Conservation (phyloP, 2,329 filamentous ascomycete species). For the Ophiostoma montium region DNA sequence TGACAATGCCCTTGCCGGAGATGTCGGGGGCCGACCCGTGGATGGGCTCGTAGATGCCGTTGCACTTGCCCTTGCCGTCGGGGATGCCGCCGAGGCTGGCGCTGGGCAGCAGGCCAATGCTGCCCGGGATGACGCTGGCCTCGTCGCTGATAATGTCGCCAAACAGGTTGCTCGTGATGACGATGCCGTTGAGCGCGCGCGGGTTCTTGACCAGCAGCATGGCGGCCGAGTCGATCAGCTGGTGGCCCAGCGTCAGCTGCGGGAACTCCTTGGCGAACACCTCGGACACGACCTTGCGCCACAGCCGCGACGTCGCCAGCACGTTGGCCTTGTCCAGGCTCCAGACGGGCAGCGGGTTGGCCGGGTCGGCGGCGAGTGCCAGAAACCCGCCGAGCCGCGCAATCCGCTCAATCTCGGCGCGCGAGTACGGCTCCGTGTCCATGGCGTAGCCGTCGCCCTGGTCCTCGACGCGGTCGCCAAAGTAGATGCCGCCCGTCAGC, state of each 20-base stretch:
- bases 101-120: constrained; percentile 74
- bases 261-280: constrained; percentile 83
- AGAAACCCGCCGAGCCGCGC: constrained; percentile 69
- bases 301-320: constrained; percentile 75
- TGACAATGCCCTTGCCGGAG: constrained; percentile 79
- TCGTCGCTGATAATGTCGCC: constrained; percentile 95
- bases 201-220: constrained; percentile 98
- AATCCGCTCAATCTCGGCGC: constrained; percentile 76
- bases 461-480: constrained; percentile 73
- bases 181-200: constrained; percentile 69
- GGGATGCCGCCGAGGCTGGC: constrained; percentile 78
- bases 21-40: constrained; percentile 93
- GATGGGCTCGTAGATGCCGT: constrained; percentile 96
- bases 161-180: constrained; percentile 88
- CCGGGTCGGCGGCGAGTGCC: constrained; percentile 58
- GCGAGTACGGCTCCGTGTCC: constrained; percentile 80
- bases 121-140: constrained; percentile 85
- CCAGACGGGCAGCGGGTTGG: constrained; percentile 56
- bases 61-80: constrained; percentile 70
- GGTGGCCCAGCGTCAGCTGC: constrained; percentile 67
- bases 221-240: constrained; percentile 90
- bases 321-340: constrained; percentile 95
- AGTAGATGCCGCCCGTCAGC: constrained; percentile 88
- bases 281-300: constrained; percentile 76
- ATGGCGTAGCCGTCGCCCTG: constrained; percentile 60